A percentile compares a stretch with the other conserved stretches of the same genome.
phyloP scores from a whole-genome alignment of 1,284 basidiomycete species.

The Xanthoconium separans region DNA sequence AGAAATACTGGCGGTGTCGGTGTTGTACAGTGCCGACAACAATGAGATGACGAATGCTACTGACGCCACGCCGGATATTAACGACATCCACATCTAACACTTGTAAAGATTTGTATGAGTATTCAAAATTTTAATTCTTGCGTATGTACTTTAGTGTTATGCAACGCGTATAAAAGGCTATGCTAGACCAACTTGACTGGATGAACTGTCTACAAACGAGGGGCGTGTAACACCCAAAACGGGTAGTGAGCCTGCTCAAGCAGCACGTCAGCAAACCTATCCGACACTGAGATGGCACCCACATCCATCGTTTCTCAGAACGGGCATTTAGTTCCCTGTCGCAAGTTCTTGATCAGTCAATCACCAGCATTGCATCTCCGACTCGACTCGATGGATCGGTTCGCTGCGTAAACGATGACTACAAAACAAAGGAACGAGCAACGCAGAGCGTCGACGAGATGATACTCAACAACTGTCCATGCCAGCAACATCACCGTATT shows the following conservation, averaged over 20 bases:
- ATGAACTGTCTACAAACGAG: too few species aligned
- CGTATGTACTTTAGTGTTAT: too few species aligned
- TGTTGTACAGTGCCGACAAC: too few species aligned
- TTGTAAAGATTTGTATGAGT: too few species aligned
- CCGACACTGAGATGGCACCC: conserved; percentile 22
- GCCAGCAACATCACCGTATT: conserved; percentile 82
- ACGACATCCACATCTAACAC: too few species aligned
- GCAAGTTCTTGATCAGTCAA: conserved; percentile 90
- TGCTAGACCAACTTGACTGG: too few species aligned
- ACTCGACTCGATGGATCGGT: conserved; percentile 76
- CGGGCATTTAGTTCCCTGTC: conserved; percentile 93
- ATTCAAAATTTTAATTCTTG: too few species aligned
- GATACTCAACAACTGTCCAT: conserved; percentile 82
- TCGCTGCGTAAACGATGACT: conserved; percentile 92
- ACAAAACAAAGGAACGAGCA: background rate
- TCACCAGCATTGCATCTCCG: conserved; percentile 85
- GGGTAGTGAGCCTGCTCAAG: conserved; percentile 86
- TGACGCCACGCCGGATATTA: too few species aligned
- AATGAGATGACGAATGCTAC: too few species aligned
- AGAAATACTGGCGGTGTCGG: too few species aligned
- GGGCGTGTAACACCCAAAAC: conserved; percentile 97
- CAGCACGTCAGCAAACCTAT: background rate
- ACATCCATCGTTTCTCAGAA: conserved; percentile 97
- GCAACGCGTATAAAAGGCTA: too few species aligned
- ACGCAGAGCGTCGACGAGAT: background rate